Evolutionary conservation across 2,329 filamentous ascomycete genomes (phyloP).

Genomic region (Fusarium chuoi): DNA sequence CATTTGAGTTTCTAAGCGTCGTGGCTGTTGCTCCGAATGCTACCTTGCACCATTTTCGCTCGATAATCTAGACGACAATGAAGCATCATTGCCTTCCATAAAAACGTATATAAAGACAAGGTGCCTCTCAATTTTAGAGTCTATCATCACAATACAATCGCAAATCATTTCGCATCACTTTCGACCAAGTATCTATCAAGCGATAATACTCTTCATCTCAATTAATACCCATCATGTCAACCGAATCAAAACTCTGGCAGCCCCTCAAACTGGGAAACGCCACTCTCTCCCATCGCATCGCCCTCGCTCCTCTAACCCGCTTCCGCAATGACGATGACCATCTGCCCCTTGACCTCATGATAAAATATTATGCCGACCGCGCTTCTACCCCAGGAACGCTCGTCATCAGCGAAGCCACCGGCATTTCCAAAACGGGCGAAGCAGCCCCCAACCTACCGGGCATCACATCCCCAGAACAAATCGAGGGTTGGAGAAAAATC

Average conservation of each 20-base stretch:
- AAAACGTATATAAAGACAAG: neutral
- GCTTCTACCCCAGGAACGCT: conserved; percentile 55
- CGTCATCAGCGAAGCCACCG: conserved; percentile 59
- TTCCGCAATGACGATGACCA: conserved; percentile 58
- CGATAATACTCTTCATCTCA: neutral
- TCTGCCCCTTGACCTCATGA: conserved; percentile 45
- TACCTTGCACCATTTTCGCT: fast-evolving
- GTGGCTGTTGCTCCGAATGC: neutral
- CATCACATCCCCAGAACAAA: conserved; percentile 66
- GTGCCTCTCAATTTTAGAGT: fast-evolving
- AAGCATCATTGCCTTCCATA: fast-evolving
- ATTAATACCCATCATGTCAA: conserved; percentile 14
- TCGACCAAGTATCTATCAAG: fast-evolving
- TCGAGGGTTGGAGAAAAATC: conserved; percentile 68
- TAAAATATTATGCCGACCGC: conserved; percentile 58
- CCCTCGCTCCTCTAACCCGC: conserved; percentile 67
- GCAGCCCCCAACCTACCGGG: conserved; percentile 59
- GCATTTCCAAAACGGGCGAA: conserved; percentile 47
- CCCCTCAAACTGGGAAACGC: conserved; percentile 55
- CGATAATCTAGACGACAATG: neutral
- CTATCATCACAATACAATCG: neutral
- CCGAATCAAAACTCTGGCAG: conserved; percentile 39
- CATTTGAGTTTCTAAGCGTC: neutral
- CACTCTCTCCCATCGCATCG: conserved; percentile 56
- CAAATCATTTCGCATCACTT: neutral